These are phyloP conservation scores for Alternaria gansuensis DNA, from an alignment of 2,329 filamentous ascomycete genomes.

Conservation along the genomic window DNA sequence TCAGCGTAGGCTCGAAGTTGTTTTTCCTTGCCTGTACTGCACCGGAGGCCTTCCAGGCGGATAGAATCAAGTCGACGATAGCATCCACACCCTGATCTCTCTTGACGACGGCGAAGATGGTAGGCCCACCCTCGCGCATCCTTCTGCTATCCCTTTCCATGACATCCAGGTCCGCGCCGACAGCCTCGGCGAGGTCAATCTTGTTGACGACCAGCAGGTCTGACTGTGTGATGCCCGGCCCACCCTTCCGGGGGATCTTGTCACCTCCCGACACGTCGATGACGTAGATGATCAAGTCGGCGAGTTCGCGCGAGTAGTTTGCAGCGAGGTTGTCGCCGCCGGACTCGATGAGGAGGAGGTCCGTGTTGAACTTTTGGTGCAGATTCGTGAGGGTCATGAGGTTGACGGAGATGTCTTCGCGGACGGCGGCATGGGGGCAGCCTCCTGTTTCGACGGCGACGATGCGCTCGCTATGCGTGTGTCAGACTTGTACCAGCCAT, in stretches of 20 bases:
- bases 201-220: conserved; percentile 96
- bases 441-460: conserved; percentile 97
- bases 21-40: conserved; percentile 60
- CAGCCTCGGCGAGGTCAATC: conserved; percentile 88
- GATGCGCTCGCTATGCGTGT: conserved; percentile 68
- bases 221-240: conserved; percentile 95
- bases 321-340: conserved; percentile 97
- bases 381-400: conserved; percentile 90
- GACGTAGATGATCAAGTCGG: conserved; percentile 98
- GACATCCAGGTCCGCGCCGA: conserved; percentile 87
- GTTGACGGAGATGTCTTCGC: conserved; percentile 95
- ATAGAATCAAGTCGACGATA: conserved; percentile 86
- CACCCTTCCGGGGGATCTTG: conserved; percentile 95
- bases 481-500: neutral
- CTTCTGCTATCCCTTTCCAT: conserved; percentile 95
- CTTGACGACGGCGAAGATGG: conserved; percentile 98
- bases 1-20: conserved; percentile 46
- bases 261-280: conserved; percentile 97
- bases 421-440: conserved; percentile 94
- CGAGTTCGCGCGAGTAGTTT: conserved; percentile 93
- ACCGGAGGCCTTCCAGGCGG: conserved; percentile 91
- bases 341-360: conserved; percentile 91
- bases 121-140: conserved; percentile 94
- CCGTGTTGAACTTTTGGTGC: conserved; percentile 79
- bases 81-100: conserved; percentile 83